Conservation (phyloP, 768 basidiomycete species). For the Amylocystis lapponica region DNA sequence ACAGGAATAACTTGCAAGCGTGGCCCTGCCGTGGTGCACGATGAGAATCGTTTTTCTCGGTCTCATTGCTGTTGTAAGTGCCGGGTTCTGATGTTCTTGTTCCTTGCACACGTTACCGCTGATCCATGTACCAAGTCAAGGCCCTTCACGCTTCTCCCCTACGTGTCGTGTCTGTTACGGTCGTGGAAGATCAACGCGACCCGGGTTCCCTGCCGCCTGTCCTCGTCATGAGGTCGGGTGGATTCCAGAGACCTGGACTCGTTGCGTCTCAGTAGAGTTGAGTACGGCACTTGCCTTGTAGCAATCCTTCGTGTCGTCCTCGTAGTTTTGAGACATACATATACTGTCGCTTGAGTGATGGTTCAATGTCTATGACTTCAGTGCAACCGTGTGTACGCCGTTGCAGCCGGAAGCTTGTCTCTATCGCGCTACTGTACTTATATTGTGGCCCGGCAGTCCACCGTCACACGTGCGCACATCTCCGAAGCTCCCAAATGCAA, state of each 20-base stretch:
- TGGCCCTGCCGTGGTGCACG: too few species aligned
- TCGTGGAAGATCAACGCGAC: constrained; percentile 54
- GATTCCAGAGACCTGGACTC: constrained; percentile 38
- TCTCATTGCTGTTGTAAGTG: too few species aligned
- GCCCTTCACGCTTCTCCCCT: constrained; percentile 32
- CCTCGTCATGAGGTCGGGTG: constrained; percentile 53
- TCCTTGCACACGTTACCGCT: too few species aligned
- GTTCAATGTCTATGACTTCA: neutral
- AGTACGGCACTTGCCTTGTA: constrained; percentile 27
- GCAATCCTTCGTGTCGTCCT: constrained; percentile 32
- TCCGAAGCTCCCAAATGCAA: neutral
- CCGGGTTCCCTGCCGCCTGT: constrained; percentile 36
- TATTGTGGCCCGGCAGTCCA: neutral
- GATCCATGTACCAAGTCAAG: constrained; percentile 65
- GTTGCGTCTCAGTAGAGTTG: constrained; percentile 60
- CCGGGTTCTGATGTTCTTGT: too few species aligned
- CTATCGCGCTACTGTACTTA: too few species aligned
- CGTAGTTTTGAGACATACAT: constrained; percentile 72
- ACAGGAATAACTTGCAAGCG: too few species aligned
- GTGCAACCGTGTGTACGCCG: neutral
- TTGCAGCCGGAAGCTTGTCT: too few species aligned
- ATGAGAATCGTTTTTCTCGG: too few species aligned
- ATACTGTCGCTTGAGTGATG: neutral
- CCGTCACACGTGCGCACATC: too few species aligned
- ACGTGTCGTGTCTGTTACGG: constrained; percentile 66